Base-by-base conservation (phyloP, 2,329 filamentous ascomycete genomes). In the Cladobotryum protrusum region DNA sequence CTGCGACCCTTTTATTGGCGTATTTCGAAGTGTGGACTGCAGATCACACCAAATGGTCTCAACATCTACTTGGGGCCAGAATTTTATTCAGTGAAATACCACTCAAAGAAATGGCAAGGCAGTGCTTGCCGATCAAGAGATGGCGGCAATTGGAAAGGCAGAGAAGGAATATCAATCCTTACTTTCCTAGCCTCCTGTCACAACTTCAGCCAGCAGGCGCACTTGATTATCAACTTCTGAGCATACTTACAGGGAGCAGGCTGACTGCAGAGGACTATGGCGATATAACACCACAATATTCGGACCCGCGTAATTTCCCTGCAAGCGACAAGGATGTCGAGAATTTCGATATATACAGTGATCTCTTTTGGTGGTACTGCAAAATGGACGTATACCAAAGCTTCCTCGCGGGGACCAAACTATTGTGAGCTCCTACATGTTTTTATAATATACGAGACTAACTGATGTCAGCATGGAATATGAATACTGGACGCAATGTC, bases 1-100 rank as follows among this genome's bases (percentile, higher is more conserved):
- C 91, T 7, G 90, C 91, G 2, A 90, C 89, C 0, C 73, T 96
- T 34, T 72, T 97, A 7, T 76, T 99, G 7, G 89, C 85, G 0
- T 97, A 90, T 65, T 97, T 95, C 61, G 93, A 97, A 65, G 88
- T 96, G 15, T 93, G 92, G 84, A 87, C 86, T 34, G 92, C 90
- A 18, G 92, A 99, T 57, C 92, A 97, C 60, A 83, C 86, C 49
- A 96, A 96, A 65, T 99, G 93, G 93, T 93, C 88, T 61, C 92
- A 87, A 54, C 93, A 97, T 68, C 74, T 97, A 35, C 82, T 88
- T 43, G 93, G 93, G 12, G 88, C 89, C 9, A 83, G 86, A 37
- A 86, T 91, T 55, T 76, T 97, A 29, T 77, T 97, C 20, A 79
- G 81, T 47, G 91, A 97, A 63, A 86, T 95, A 39, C 86, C 93